Base-by-base conservation (phyloP, 2,329 filamentous ascomycete species). In the Trichoderma sp. region DNA sequence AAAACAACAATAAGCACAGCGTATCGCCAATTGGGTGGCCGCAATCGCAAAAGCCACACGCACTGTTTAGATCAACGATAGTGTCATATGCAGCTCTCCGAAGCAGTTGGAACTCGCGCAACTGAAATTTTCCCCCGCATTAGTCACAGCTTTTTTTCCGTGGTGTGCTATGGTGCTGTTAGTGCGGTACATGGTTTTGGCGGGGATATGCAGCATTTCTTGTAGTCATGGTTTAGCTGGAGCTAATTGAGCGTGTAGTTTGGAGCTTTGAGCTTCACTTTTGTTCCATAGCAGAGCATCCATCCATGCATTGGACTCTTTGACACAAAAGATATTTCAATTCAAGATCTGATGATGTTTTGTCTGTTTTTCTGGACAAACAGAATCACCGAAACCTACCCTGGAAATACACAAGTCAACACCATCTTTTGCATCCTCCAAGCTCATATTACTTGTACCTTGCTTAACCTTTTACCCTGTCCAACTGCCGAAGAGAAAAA, bases 121-220 rank as follows among this genome's bases (percentile, higher is more conserved):
- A 5, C 6, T 28, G 8, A 58, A 68, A 68, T 32, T 59, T 34
- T 59, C 65, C 65, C 65, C 65, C 65, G 65, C 65, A 68, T 36
- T 68, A 59, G 28, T 7, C n/a, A 28, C 47, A 28, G n/a, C 32
- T 20, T 34, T 59, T 20, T 20, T 66, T 9, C n/a, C 6, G 12
- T 20, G 30, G 17, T 34, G 57, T 34, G 26, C 26, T 32, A 11
- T 26, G 13, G 36, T 3, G 2, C 1, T 34, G 36, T 68, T 68
- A 68, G 55, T 50, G 36, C 26, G 30, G 4, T 23, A 30, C 65
- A n/a, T 59, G 0, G 1, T 8, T 50, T 28, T 55, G 9, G 43
- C 30, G 7, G n/a, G 23, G 15, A 1, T 13, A 17, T 1, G 3
- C 36, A n/a, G 1, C 15, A 11, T 1, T 6, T 30, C 5, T 0